Base-by-base conservation (phyloP, 495 filamentous ascomycete species). In the Penicillium dipodomyicola region DNA sequence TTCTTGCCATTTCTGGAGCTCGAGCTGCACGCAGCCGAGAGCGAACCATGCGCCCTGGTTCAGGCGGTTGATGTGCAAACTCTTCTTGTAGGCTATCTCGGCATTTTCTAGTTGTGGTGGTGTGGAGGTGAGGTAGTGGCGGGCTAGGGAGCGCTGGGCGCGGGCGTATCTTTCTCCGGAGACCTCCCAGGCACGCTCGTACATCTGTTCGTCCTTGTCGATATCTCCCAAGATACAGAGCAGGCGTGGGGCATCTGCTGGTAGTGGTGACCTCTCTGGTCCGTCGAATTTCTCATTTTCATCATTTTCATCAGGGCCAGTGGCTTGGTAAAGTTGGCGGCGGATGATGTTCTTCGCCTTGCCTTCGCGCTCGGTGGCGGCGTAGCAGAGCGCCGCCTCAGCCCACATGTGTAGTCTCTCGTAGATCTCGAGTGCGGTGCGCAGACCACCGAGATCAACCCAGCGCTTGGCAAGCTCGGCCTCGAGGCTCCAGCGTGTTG, bases 171-270 rank as follows among this genome's bases (percentile, higher is more conserved):
- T 82, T 49, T 83, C 65, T 4, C 82, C 84, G 0, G 91, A 96
- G 33, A 96, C 84, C 7, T 88, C 84, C 94, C 94, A 99, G 0
- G 94, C 92, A 11, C 86, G 85, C 59, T 90, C 84, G 73, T 94
- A 97, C 71, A 88, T 82, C 12, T 60, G 69, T 1, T 86, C 80
- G 33, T 92, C 80, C 17, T 85, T 78, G 52, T 93, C 89, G 35
- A 99, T 80, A 59, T 99, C 94, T 19, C 95, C 94, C 3, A 99
- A 75, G 54, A 99, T 97, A 67, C 93, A 97, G 76, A 90, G 93
- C 5, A 97, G 74, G 0, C 94, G 82, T 0, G 94, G 90, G 3
- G 95, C 92, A 69, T 97, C 87, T 2, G 84, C 78, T 0, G 94
- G 91, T 8, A 90, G 73, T 3, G 90, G 86, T 0, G 78, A 72